phyloP scores from a whole-genome alignment of 2,329 filamentous ascomycete species.

The Ceratocystis alfenasii region DNA sequence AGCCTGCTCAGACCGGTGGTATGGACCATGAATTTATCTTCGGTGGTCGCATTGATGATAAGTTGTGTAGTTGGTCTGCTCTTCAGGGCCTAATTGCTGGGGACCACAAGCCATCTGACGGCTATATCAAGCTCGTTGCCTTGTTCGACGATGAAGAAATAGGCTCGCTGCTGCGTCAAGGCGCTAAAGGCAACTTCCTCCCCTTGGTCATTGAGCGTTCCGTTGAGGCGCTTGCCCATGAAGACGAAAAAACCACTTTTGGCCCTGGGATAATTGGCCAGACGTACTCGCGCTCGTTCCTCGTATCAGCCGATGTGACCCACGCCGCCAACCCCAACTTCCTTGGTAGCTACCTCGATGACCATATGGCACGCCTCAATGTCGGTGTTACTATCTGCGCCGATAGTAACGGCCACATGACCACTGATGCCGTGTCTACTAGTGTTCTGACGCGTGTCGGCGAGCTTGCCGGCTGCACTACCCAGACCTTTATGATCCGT shows the following conservation, averaged over 20 bases:
- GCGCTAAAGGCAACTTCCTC: slow-evolving; percentile 80
- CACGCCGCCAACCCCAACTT: slow-evolving; percentile 96
- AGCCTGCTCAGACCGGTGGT: slow-evolving; percentile 72
- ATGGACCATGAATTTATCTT: slow-evolving; percentile 91
- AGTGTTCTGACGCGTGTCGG: slow-evolving; percentile 69
- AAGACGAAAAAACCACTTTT: slow-evolving; percentile 31
- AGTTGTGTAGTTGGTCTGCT: slow-evolving; percentile 89
- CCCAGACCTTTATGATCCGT: slow-evolving; percentile 88
- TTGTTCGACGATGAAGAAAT: slow-evolving; percentile 98
- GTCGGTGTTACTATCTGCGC: slow-evolving; percentile 68
- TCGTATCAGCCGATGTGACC: slow-evolving; percentile 84
- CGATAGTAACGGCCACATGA: slow-evolving; percentile 92
- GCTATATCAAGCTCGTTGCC: slow-evolving; percentile 79
- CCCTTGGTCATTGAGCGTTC: slow-evolving; percentile 69
- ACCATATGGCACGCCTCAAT: slow-evolving; percentile 80
- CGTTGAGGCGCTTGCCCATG: slow-evolving; percentile 53
- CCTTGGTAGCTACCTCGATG: slow-evolving; percentile 64
- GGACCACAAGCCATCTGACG: slow-evolving; percentile 42
- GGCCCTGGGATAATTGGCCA: slow-evolving; percentile 57
- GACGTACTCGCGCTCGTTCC: slow-evolving; percentile 83
- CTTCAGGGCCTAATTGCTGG: slow-evolving; percentile 69
- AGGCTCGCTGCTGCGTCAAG: slow-evolving; percentile 78
- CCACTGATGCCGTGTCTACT: slow-evolving; percentile 77
- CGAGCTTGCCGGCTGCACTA: slow-evolving; percentile 54
- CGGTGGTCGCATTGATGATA: slow-evolving; percentile 90